These are phyloP conservation scores for Aspergillus unguis DNA, from an alignment of 2,329 filamentous ascomycete species.

Conservation along the genomic window DNA sequence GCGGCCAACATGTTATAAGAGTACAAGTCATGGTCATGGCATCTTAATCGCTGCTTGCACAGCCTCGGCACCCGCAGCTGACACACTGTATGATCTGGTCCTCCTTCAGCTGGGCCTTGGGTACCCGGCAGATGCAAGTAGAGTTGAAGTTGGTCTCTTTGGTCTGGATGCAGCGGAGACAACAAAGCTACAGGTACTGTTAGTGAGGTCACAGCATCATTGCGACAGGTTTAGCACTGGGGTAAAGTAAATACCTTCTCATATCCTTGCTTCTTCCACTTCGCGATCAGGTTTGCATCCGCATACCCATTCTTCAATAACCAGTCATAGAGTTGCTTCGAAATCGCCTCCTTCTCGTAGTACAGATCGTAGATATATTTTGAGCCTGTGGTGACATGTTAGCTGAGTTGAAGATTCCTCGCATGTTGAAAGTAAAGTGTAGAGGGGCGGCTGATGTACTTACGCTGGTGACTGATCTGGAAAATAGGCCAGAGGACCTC, in stretches of 20 bases:
- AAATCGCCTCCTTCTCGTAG: conserved; percentile 96
- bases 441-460: conserved; percentile 20
- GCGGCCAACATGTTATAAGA: background rate
- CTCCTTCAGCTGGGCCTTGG: conserved; percentile 83
- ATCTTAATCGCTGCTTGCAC: conserved; percentile 72
- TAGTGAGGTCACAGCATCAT: background rate
- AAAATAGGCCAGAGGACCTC: conserved; percentile 97
- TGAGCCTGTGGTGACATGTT: conserved; percentile 45
- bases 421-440: background rate
- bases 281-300: conserved; percentile 91
- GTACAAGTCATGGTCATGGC: background rate
- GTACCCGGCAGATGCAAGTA: conserved; percentile 95
- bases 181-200: conserved; percentile 66
- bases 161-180: conserved; percentile 94
- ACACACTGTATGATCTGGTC: conserved; percentile 89
- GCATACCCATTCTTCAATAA: conserved; percentile 95
- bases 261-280: conserved; percentile 99
- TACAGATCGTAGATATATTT: conserved; percentile 97
- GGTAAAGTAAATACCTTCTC: conserved; percentile 67
- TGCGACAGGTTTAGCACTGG: background rate
- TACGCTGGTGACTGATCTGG: conserved; percentile 91
- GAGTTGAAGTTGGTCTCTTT: conserved; percentile 99
- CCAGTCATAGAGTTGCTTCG: conserved; percentile 89
- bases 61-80: conserved; percentile 89
- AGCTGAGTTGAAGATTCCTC: background rate